Evolutionary conservation across 1,139 yeast genomes (phyloP).

Genomic region (Zygosaccharomyces sapae): DNA sequence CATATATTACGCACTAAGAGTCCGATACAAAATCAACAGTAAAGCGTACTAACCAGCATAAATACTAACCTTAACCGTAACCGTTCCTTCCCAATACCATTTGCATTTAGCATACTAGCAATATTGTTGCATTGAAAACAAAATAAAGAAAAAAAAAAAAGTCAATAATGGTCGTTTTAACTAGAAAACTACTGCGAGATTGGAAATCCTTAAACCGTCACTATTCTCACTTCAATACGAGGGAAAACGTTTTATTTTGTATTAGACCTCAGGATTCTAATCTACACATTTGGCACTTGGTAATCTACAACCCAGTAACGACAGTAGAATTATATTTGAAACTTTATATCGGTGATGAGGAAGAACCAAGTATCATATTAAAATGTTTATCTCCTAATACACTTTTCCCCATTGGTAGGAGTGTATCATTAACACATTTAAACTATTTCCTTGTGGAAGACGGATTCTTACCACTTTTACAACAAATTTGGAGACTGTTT

Average conservation of each 20-base stretch:
- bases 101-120: not conserved
- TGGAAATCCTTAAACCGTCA: constrained; percentile 29
- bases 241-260: constrained; percentile 12
- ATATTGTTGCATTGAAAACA: not conserved
- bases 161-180: constrained; percentile 20
- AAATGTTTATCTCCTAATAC: constrained; percentile 33
- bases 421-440: constrained; percentile 28
- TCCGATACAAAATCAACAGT: too few relatives aligned
- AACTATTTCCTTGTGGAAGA: constrained; percentile 17
- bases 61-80: too few relatives aligned
- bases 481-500: constrained; percentile 23
- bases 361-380: constrained; percentile 22
- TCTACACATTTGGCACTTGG: constrained; percentile 33
- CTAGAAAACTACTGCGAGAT: constrained; percentile 31
- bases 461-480: constrained; percentile 26
- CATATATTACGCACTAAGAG: too few relatives aligned
- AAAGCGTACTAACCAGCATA: too few relatives aligned
- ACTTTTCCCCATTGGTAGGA: constrained; percentile 29
- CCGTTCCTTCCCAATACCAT: not conserved
- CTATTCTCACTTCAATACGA: constrained; percentile 9
- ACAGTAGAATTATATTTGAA: constrained; percentile 26
- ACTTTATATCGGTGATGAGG: constrained; percentile 22
- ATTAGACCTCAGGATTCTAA: constrained; percentile 35
- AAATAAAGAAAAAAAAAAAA: not conserved
- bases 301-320: constrained; percentile 21